Evolutionary conservation across 345 rosid genomes (phyloP).

Genomic region (Brassica cretica): DNA sequence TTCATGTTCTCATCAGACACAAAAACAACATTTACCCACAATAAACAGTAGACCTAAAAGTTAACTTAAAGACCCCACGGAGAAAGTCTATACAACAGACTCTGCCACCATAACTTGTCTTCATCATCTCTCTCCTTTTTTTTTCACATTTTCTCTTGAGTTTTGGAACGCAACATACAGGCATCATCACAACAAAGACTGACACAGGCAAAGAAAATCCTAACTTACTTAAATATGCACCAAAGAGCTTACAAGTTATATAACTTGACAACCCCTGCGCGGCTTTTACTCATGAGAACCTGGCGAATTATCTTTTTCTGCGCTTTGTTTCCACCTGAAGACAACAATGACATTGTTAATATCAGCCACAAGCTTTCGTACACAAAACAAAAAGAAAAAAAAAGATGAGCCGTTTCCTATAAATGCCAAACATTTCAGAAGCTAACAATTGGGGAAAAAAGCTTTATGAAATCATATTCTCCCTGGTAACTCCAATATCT

Average conservation of each 20-base stretch:
- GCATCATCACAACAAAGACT: constrained; percentile 30
- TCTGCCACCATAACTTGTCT: constrained; percentile 30
- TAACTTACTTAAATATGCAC: constrained; percentile 40
- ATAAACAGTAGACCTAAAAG: constrained; percentile 28
- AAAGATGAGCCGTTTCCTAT: not conserved
- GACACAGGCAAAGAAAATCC: constrained; percentile 23
- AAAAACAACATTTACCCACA: constrained; percentile 20
- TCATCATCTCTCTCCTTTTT: constrained; percentile 13
- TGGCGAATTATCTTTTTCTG: constrained; percentile 50
- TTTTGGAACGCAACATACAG: constrained; percentile 36
- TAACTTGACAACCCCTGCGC: constrained; percentile 28
- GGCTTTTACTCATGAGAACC: not conserved
- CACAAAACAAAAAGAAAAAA: not conserved
- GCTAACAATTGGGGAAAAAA: not conserved
- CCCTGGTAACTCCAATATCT: not conserved
- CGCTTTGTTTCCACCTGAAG: constrained; percentile 71
- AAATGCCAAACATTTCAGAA: constrained; percentile 7
- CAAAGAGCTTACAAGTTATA: constrained; percentile 33
- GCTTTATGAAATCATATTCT: not conserved
- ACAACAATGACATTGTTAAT: constrained; percentile 11
- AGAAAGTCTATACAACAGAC: constrained; percentile 41
- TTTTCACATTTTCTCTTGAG: constrained; percentile 30
- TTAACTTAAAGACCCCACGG: constrained; percentile 31
- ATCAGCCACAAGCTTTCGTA: not conserved
- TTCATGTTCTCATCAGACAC: constrained; percentile 30